These are phyloP conservation scores for Solanum piurae DNA, from an alignment of 257 asterid genomes.

Conservation along the genomic window DNA sequence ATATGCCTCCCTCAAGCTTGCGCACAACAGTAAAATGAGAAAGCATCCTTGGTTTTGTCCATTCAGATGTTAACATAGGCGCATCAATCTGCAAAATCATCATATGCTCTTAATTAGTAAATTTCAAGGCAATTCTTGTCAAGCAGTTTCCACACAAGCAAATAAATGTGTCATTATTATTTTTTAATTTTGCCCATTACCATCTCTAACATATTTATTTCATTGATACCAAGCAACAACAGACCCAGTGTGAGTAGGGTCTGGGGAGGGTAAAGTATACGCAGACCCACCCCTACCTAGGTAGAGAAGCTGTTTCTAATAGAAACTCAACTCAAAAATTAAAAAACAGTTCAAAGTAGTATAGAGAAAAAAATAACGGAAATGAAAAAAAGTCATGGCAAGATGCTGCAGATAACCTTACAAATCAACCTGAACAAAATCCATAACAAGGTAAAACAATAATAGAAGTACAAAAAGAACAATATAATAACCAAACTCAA, in stretches of 20 bases:
- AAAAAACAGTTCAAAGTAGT: not conserved
- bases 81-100: conserved; percentile 63
- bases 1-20: conserved; percentile 86
- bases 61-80: conserved; percentile 82
- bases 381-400: not conserved
- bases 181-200: not conserved
- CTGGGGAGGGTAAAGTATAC: not conserved
- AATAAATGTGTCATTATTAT: not conserved
- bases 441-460: not conserved
- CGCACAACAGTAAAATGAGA: conserved; percentile 85
- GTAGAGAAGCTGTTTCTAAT: not conserved
- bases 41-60: conserved; percentile 66
- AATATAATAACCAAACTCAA: not conserved
- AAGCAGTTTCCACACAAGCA: not conserved
- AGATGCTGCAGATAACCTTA: not conserved
- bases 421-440: not conserved
- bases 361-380: not conserved
- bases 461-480: not conserved
- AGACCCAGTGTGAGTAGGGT: not conserved
- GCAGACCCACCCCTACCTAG: not conserved
- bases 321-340: not conserved
- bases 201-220: not conserved
- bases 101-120: not conserved
- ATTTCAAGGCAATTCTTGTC: not conserved
- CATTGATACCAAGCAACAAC: not conserved